Conservation (phyloP, 805 yeast genomes). For the Cephaloascus albidus region DNA sequence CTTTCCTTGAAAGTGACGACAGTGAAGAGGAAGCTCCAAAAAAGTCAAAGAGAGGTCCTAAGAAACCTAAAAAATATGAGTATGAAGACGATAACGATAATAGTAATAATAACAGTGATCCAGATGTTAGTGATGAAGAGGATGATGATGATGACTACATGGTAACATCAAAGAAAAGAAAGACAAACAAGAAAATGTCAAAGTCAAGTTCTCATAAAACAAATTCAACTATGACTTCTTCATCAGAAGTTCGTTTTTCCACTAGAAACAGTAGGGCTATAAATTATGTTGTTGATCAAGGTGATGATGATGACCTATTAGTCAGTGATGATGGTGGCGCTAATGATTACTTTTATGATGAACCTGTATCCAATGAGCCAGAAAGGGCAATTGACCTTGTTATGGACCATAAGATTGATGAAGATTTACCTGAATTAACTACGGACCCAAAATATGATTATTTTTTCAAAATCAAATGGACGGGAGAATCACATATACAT, state of each 20-base stretch:
- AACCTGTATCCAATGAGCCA: conserved; percentile 3
- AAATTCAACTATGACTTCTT: conserved; percentile 6
- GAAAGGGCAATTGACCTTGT: conserved; percentile 23
- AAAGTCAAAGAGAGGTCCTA: conserved; percentile 7
- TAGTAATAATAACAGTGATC: conserved; percentile 11
- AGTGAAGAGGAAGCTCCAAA: conserved; percentile 18
- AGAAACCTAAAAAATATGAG: conserved; percentile 5
- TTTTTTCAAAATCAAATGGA: conserved; percentile 73
- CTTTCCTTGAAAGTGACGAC: conserved; percentile 23
- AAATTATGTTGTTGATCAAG: conserved; percentile 68
- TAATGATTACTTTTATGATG: conserved; percentile 16
- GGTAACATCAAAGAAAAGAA: conserved; percentile 1
- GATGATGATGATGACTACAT: conserved; percentile 9
- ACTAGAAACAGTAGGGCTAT: conserved; percentile 64
- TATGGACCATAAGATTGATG: conserved; percentile 27
- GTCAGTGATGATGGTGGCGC: conserved; percentile 35
- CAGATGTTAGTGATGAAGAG: conserved; percentile 8
- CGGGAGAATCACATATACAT: conserved; percentile 79
- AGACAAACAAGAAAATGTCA: background rate
- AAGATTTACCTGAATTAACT: conserved; percentile 15
- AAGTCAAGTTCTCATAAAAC: background rate
- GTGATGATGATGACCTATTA: conserved; percentile 46
- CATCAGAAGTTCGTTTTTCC: conserved; percentile 63
- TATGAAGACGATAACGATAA: conserved; percentile 11
- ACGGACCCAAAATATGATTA: conserved; percentile 50